Base-by-base conservation (phyloP, 352 stramenopile species). In the Phytophthora boehmeriae region DNA sequence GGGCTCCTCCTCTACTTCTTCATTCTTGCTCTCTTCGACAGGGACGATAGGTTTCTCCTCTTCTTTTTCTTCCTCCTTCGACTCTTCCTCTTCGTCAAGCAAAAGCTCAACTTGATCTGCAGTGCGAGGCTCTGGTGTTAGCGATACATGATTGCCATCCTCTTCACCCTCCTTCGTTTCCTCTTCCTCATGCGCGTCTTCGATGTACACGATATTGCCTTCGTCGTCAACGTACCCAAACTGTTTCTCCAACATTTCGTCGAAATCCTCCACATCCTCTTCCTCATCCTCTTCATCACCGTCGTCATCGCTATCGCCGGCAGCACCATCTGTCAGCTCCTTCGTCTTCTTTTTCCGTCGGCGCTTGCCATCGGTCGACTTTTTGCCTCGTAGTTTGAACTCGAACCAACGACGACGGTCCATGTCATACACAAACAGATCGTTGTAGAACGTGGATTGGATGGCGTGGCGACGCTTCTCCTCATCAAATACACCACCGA, bases 371-470 rank as follows among this genome's bases (percentile, higher is more conserved):
- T 90, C 76, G 13, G 71, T 70, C 52, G 83, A 68, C 66, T 92
- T 97, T 63, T 93, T 98, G 47, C 81, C 88, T 20, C 88, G 81
- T 63, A 98, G 51, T 34, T 88, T 87, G 62, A 93, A 92, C 57
- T 97, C 85, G 62, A 98, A 99, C 96, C 96, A 99, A 49, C 96
- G 95, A 16, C 94, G 86, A 22, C 93, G 85, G 54, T 98, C 95
- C 82, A 98, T 97, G 73, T 99, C 97, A 64, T 98, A 98, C 17
- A 97, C 95, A 74, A 98, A 98, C 34, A 99, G 68, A 66, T 99
- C 96, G 71, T 98, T 98, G 77, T 98, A 99, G 79, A 99, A 99
- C 30, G 97, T 92, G 27, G 79, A 92, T 64, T 92, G 80, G 52
- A 95, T 92, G 28, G 82, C 59, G 47, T 95, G 85, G 17, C 84